A percentile compares a stretch with the other conserved stretches of the same genome.
Conservation (phyloP, 192 early-diverging fungal genomes). For the Linnemannia schmuckeri region DNA sequence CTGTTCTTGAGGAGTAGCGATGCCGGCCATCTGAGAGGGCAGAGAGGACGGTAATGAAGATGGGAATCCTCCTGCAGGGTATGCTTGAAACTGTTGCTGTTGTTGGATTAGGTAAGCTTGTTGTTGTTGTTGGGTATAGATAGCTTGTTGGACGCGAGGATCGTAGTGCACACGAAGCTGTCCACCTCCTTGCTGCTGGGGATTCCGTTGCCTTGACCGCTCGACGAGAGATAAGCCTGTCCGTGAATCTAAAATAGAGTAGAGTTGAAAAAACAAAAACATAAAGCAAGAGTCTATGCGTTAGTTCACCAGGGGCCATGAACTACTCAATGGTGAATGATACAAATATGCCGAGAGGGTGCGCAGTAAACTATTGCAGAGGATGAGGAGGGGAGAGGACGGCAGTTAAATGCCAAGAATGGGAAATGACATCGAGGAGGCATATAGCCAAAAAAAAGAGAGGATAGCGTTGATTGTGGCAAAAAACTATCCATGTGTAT, state of each 20-base stretch:
- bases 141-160: conserved; percentile 13
- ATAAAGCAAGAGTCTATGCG: background rate
- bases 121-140: conserved; percentile 21
- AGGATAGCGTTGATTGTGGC: background rate
- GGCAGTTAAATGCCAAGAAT: background rate
- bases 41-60: conserved; percentile 11
- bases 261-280: background rate
- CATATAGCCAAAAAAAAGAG: background rate
- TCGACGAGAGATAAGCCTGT: conserved; percentile 44
- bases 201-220: conserved; percentile 50
- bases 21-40: background rate
- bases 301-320: background rate
- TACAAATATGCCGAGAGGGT: background rate
- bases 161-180: conserved; percentile 14
- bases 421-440: too few species aligned
- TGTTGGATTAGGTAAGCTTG: conserved; percentile 7
- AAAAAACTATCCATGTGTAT: background rate
- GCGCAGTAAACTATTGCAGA: background rate
- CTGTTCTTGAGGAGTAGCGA: background rate
- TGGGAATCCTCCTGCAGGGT: conserved; percentile 5
- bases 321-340: background rate
- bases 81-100: conserved; percentile 12
- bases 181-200: conserved; percentile 27
- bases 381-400: background rate
- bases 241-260: conserved; percentile 30